Conservation (phyloP, 805 yeast genomes). For the Sugiyamaella boreocaroliniensis region DNA sequence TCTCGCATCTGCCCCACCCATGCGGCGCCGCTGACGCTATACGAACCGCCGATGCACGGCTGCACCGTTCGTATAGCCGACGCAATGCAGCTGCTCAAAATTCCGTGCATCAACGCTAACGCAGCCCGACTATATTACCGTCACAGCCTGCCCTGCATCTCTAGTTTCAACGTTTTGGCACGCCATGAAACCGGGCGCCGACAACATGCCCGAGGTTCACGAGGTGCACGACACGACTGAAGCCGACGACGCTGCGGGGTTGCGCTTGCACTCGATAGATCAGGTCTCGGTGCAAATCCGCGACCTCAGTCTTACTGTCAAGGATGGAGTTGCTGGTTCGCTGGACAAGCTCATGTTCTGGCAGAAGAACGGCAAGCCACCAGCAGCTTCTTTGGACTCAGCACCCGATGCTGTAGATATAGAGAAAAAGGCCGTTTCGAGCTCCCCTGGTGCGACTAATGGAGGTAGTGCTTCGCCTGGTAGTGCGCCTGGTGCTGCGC, state of each 20-base stretch:
- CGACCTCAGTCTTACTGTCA: conserved; percentile 5
- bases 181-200: background rate
- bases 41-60: background rate
- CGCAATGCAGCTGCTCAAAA: too few relatives aligned
- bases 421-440: background rate
- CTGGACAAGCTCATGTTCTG: background rate
- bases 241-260: background rate
- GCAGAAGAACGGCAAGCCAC: background rate
- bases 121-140: too few relatives aligned
- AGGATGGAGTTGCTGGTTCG: background rate
- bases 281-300: conserved; percentile 5
- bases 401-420: background rate
- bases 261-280: conserved; percentile 1
- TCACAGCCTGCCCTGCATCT: too few relatives aligned
- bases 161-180: too few relatives aligned
- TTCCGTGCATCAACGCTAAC: too few relatives aligned
- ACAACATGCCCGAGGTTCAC: background rate
- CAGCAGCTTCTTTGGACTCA: too few relatives aligned
- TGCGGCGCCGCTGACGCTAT: background rate
- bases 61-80: background rate
- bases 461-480: too few relatives aligned
- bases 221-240: background rate
- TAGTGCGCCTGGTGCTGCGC: too few relatives aligned
- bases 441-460: background rate
- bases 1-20: background rate